Conservation (phyloP, 495 filamentous ascomycete species). For the Hypoxylon rickii region DNA sequence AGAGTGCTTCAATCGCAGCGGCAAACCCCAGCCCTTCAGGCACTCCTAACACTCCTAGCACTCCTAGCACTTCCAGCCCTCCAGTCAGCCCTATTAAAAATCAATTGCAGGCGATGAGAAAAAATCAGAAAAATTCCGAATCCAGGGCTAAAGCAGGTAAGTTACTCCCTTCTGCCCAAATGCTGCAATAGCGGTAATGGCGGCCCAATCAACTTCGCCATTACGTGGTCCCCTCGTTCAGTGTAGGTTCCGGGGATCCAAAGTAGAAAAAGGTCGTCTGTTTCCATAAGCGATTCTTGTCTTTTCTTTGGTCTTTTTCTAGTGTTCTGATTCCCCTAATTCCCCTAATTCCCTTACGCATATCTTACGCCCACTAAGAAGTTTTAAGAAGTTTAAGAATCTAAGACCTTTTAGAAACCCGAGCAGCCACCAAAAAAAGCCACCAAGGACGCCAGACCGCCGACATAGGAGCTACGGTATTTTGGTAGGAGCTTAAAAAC, state of each 20-base stretch:
- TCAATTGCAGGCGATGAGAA: neutral
- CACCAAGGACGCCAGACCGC: neutral
- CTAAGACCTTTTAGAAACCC: no score
- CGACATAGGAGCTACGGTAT: no score
- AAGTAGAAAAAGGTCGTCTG: neutral
- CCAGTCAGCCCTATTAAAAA: neutral
- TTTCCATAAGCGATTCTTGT: neutral
- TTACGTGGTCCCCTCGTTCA: neutral
- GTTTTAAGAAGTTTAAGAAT: neutral
- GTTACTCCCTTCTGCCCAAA: neutral
- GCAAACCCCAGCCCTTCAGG: no score
- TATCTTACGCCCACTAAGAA: neutral
- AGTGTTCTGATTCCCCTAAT: neutral
- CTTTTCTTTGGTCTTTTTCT: neutral
- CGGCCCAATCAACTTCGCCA: neutral
- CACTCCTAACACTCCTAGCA: no score
- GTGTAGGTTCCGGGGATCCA: neutral
- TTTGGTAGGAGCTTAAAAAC: no score
- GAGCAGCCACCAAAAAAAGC: no score
- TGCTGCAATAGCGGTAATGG: neutral
- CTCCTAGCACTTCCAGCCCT: no score
- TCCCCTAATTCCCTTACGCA: neutral
- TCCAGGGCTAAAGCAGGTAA: neutral
- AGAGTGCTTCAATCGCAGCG: no score
- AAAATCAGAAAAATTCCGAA: conserved; percentile 10